phyloP scores from a whole-genome alignment of 1,284 basidiomycete genomes.

The Austroboletus novae-zelandiae region DNA sequence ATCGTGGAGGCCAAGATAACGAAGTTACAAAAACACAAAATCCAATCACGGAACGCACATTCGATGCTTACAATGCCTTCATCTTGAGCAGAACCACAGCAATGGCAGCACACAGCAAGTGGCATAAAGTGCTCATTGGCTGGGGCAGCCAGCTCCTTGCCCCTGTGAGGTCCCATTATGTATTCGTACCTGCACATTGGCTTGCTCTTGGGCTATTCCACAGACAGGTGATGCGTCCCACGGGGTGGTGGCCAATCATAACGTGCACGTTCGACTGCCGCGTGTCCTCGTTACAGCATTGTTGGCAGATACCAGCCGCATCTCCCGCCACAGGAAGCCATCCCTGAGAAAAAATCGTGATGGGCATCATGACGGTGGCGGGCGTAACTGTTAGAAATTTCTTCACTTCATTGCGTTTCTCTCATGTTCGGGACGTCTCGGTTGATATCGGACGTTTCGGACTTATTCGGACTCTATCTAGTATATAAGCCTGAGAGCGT shows the following conservation, averaged over 20 bases:
- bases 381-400: no score
- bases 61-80: not conserved
- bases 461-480: no score
- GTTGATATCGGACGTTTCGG: no score
- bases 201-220: not conserved
- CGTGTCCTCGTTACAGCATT: not conserved
- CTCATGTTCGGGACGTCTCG: no score
- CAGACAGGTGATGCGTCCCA: not conserved
- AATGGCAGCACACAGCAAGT: constrained; percentile 3
- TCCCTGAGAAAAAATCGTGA: not conserved
- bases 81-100: not conserved
- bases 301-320: not conserved
- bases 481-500: no score
- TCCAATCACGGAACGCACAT: not conserved
- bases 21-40: not conserved
- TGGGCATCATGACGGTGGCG: no score
- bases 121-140: not conserved
- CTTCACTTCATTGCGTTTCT: no score
- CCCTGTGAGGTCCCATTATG: no score
- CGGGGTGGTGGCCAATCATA: constrained; percentile 8
- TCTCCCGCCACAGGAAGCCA: not conserved
- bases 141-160: not conserved
- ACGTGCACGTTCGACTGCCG: not conserved
- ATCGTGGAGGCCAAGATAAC: not conserved
- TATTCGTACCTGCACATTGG: no score